Base-by-base conservation (phyloP, 345 rosid genomes). In the Arabidopsis suecica region DNA sequence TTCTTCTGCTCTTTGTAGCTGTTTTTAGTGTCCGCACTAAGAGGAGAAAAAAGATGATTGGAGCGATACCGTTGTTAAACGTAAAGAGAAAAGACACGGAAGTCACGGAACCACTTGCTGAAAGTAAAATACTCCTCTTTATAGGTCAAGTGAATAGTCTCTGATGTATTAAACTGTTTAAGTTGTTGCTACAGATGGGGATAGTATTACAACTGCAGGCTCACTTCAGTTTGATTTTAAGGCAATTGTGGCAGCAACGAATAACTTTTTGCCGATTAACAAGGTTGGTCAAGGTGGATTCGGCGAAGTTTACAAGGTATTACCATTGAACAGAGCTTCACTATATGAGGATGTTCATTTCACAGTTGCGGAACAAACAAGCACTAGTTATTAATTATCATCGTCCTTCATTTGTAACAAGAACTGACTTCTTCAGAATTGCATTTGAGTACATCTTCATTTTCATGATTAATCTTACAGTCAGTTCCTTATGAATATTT, bases 261-360 rank as follows among this genome's bases (percentile, higher is more conserved):
- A 82, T 16, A 67, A 80, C 3, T 87, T 90, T 77, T 83, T 89
- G 0, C 41, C 13, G 1, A 57, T 69, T 11, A 85, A 84, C 62
- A 81, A 82, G 42, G 79, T 87, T n/a, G 95, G 90, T n/a, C 79
- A 65, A 73, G 94, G 91, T 28, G 91, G 88, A 47, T 53, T 53
- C 3, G 58, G 58, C 12, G 34, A 53, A 25, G 58, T 53, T 25
- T 53, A 53, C 34, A 53, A 53, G 58, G 58, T 53, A 10, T 25
- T 25, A 25, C 28, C 28, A 25, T 25, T 25, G 28, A 16, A 16
- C 18, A 16, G 18, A 16, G 18, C 18, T 16, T 16, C 18, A 16
- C 18, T 16, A 16, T 16, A 16, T 16, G 18, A 16, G 18, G 18
- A 16, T 16, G 18, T 16, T 16, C 18, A 16, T 25, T 25, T 25